Base-by-base conservation (phyloP, 768 basidiomycete genomes). In the Rubroboletus pulcherrimus region DNA sequence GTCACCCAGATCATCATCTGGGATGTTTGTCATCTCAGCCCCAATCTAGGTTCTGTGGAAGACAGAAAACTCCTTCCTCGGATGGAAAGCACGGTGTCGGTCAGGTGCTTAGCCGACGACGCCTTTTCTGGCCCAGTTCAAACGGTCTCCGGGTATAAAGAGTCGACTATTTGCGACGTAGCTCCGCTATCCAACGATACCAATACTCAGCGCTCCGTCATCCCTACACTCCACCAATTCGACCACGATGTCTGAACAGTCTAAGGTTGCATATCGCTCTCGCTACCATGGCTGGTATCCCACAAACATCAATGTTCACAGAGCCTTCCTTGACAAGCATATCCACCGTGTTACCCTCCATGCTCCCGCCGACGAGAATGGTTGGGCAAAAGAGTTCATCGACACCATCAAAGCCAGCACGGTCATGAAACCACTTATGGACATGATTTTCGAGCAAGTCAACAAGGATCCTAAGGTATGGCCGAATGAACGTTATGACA, bases 271-370 rank as follows among this genome's bases (percentile, higher is more conserved):
- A 4, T 3, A 15, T 5, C 33, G 29, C 11, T 30, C 52, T 55
- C 24, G 26, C 29, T 46, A 55, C 26, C n/a, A 46, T 11, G 53
- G 55, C 5, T 53, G 54, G 52, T 19, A 47, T 9, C 55, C 55
- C 6, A 2, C 3, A 3, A 10, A 41, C 24, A 15, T 38, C 9
- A 33, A 34, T 11, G 38, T 49, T 26, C 17, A 44, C 26, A 44
- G 26, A 44, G 43, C 43, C 17, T 44, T 44, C 43, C 43, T 44
- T 17, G 10, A n/a, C 8, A 44, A 10, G 17, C 43, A 44, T n/a
- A 15, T 44, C 17, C 12, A 15, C 24, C 24, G 12, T 26, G 41
- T 42, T 24, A 42, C 41, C 12, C 21, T 42, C 41, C 26, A 42
- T 2, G 24, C 24, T 9, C 26, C 24, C 43, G 1, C 26, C 5